phyloP scores from a whole-genome alignment of 352 stramenopile genomes.

The Thalassiosira hispida region DNA sequence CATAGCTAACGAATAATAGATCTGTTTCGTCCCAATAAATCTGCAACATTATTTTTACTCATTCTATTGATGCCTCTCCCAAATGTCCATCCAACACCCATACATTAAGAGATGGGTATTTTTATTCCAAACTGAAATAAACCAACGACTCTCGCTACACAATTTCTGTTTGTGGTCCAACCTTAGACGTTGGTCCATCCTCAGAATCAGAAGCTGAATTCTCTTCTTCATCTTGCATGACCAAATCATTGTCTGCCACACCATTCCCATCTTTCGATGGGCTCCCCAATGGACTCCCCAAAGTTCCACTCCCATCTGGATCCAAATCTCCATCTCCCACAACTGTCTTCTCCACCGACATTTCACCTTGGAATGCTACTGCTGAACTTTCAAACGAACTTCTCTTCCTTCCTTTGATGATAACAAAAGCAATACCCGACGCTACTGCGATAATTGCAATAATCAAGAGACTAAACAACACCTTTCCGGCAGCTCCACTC shows the following conservation, averaged over 20 bases:
- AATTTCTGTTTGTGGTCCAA: too few species aligned
- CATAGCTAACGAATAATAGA: too few species aligned
- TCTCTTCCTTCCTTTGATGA: slow-evolving; percentile 20
- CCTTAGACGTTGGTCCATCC: too few species aligned
- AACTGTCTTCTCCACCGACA: slow-evolving; percentile 17
- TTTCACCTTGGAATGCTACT: neutral
- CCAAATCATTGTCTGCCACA: slow-evolving; percentile 2
- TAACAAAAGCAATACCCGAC: slow-evolving; percentile 9
- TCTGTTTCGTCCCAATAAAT: too few species aligned
- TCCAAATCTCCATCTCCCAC: slow-evolving; percentile 36
- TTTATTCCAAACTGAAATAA: too few species aligned
- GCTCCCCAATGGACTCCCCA: slow-evolving; percentile 19
- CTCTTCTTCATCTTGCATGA: slow-evolving; percentile 5
- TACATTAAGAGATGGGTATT: too few species aligned
- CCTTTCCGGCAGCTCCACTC: slow-evolving; percentile 2
- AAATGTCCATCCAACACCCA: too few species aligned
- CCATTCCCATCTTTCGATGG: neutral
- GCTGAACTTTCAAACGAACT: neutral
- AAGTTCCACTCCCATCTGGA: slow-evolving; percentile 40
- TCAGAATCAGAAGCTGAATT: too few species aligned
- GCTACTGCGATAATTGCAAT: slow-evolving; percentile 8
- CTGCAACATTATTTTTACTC: too few species aligned
- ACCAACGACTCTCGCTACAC: too few species aligned
- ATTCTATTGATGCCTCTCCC: too few species aligned
- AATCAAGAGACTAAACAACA: slow-evolving; percentile 22